A percentile compares a stretch with the other conserved stretches of the same genome.
Evolutionary conservation across 169 alveolate species (phyloP).

Genomic region (Theileria parva): DNA sequence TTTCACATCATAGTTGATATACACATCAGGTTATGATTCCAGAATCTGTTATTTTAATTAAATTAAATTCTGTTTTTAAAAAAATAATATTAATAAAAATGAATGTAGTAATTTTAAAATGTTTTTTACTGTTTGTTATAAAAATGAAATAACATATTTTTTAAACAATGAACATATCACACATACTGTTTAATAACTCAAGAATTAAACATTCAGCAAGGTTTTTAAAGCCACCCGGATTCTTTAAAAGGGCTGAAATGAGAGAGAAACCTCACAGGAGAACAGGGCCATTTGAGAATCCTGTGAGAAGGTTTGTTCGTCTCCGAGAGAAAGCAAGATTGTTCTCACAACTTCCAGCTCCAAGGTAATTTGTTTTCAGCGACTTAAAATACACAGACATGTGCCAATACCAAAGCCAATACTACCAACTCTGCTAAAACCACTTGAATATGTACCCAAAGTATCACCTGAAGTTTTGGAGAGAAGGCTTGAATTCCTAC

Average conservation of each 20-base stretch:
- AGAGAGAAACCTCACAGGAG: slow-evolving; percentile 80
- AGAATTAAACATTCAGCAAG: slow-evolving; percentile 59
- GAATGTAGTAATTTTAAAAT: background rate
- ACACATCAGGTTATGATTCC: background rate
- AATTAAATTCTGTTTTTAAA: too few relatives aligned
- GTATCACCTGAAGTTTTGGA: slow-evolving; percentile 75
- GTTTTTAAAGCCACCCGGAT: slow-evolving; percentile 66
- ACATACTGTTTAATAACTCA: background rate
- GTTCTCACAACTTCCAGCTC: slow-evolving; percentile 76
- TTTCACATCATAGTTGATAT: background rate
- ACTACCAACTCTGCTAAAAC: slow-evolving; percentile 47
- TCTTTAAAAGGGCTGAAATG: slow-evolving; percentile 82
- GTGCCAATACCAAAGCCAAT: slow-evolving; percentile 72
- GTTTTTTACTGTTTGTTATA: background rate
- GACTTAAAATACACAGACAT: slow-evolving; percentile 29
- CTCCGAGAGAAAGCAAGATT: slow-evolving; percentile 77
- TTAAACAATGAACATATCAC: slow-evolving; percentile 6
- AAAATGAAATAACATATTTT: background rate
- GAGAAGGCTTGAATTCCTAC: slow-evolving; percentile 75
- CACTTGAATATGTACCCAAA: slow-evolving; percentile 73
- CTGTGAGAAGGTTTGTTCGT: slow-evolving; percentile 76
- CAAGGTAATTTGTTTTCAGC: slow-evolving; percentile 46
- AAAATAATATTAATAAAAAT: too few relatives aligned
- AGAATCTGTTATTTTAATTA: too few relatives aligned
- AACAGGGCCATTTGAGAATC: slow-evolving; percentile 81